Evolutionary conservation across 805 yeast species (phyloP), one percentile per base, ranked within the genome.

Genomic region (Yamadazyma endophytica): DNA sequence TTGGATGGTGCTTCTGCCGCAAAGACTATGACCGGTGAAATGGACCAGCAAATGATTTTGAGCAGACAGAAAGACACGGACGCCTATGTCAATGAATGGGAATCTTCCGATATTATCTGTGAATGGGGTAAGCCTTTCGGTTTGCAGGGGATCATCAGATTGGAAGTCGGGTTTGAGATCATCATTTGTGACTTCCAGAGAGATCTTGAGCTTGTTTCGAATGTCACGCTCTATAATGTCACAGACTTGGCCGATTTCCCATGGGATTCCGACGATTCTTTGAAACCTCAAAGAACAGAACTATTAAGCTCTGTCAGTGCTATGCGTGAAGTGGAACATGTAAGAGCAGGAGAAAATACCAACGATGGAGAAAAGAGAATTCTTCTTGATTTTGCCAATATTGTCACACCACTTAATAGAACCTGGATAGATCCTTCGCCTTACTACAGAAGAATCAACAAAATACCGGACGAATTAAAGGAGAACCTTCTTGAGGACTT

Each of bases 1-100:
- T 47, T 79, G n/a, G 83, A 78, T 39, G 85, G 85, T 5, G 82
- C 83, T 0, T 75, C 82, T 17, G 85, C 82, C n/a, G 75, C 82
- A 0, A 78, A 77, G 47, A 55, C 68, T 0, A 23, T 33, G 1
- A 63, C 75, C 1, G 83, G 83, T 4, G 78, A 73, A 44, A 76
- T 76, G 82, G 85, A 79, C 46, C 77, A 13, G 48, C 64, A 42
- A 28, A 39, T 24, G 47, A 49, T 53, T 9, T 43, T 50, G 27
- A 40, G 50, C 19, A 35, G 42, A 22, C 51, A 23, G 31, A 43
- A 49, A 5, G 33, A 49, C 4, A 54, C 55, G 21, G 52, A 46
- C 3, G 20, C 29, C 2, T n/a, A n/a, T n/a, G 52, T 46, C 6
- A 13, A 45, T 28, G 85, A 79, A 46, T 29, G 70, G 11, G 43